Evolutionary conservation across 176 grass and related monocot species (phyloP).

Genomic region (Aegilops longissima): DNA sequence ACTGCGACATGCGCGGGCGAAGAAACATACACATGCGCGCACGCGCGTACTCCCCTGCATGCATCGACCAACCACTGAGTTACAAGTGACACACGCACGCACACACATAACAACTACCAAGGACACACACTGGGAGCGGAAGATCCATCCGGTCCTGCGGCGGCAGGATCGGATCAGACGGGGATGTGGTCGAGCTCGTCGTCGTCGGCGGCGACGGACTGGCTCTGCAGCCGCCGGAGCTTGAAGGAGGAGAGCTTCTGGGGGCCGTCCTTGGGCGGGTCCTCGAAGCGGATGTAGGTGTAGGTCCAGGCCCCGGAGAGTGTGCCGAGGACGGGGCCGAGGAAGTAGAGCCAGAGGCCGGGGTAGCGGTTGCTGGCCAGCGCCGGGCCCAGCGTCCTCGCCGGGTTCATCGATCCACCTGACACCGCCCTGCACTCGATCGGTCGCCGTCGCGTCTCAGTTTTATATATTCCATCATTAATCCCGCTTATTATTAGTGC

Average conservation of each 20-base stretch:
- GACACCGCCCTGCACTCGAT: constrained; percentile 87
- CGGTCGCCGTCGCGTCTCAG: constrained; percentile 41
- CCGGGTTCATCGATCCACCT: constrained; percentile 98
- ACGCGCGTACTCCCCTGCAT: background rate
- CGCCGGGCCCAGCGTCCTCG: constrained; percentile 88
- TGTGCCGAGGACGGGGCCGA: constrained; percentile 74
- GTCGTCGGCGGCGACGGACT: constrained; percentile 43
- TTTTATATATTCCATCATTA: background rate
- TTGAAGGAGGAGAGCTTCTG: constrained; percentile 83
- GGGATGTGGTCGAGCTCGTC: constrained; percentile 42
- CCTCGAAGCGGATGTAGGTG: constrained; percentile 68
- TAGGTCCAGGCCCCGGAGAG: constrained; percentile 71
- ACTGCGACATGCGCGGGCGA: background rate
- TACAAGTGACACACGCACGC: background rate
- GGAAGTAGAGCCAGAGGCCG: constrained; percentile 92
- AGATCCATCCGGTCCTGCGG: background rate
- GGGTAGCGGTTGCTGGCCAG: constrained; percentile 72
- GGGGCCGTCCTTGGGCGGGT: constrained; percentile 23
- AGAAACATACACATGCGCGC: background rate
- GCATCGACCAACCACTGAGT: background rate
- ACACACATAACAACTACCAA: background rate
- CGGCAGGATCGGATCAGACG: constrained; percentile 24
- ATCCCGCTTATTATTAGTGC: background rate
- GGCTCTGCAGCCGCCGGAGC: constrained; percentile 81
- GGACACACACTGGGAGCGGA: background rate